phyloP scores from a whole-genome alignment of 805 yeast genomes.

The Clavispora santaluciae region DNA sequence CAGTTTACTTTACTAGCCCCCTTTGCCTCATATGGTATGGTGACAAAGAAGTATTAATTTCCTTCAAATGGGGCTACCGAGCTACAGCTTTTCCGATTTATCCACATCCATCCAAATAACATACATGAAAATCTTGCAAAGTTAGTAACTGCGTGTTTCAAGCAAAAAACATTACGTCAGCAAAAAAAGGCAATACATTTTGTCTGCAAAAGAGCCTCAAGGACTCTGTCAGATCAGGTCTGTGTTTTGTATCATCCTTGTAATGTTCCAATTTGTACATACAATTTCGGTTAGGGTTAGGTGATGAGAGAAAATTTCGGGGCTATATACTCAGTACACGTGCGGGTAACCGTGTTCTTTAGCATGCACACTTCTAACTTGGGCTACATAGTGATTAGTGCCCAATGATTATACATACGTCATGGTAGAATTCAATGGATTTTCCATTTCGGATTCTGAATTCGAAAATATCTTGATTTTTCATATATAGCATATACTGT shows the following conservation, averaged over 20 bases:
- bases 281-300: conserved; percentile 6
- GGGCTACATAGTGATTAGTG: too few relatives aligned
- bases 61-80: not conserved
- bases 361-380: not conserved
- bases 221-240: conserved; percentile 21
- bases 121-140: not conserved
- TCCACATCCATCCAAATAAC: not conserved
- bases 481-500: too few relatives aligned
- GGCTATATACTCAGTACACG: not conserved
- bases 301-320: not conserved
- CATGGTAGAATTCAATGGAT: too few relatives aligned
- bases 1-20: too few relatives aligned
- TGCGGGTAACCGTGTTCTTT: not conserved
- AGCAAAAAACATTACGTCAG: conserved; percentile 12
- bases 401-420: too few relatives aligned
- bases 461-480: too few relatives aligned
- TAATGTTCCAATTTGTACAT: conserved; percentile 10
- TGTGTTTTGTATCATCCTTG: conserved; percentile 19
- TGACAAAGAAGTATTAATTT: too few relatives aligned
- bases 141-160: not conserved
- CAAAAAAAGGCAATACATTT: conserved; percentile 17
- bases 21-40: too few relatives aligned
- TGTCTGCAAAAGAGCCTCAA: conserved; percentile 17
- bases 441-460: too few relatives aligned
- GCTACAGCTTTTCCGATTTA: not conserved